phyloP scores from a whole-genome alignment of 768 basidiomycete species.

The Termitomyces sp. region DNA sequence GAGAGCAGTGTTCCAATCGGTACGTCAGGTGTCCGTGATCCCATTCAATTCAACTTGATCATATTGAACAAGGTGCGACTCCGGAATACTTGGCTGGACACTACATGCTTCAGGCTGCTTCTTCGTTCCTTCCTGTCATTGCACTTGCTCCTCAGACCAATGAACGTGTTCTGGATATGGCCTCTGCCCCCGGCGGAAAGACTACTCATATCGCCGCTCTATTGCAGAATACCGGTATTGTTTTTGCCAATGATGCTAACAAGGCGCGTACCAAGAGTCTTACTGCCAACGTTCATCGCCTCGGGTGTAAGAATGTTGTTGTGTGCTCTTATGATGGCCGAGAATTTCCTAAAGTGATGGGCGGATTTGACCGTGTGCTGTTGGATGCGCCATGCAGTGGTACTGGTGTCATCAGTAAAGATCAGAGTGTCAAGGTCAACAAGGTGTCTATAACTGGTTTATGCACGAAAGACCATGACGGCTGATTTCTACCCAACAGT shows the following conservation, averaged over 20 bases:
- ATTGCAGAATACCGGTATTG: slow-evolving; percentile 94
- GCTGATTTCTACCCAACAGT: slow-evolving; percentile 38
- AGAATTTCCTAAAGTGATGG: slow-evolving; percentile 98
- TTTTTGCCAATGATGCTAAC: slow-evolving; percentile 97
- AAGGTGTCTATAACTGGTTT: slow-evolving; percentile 53
- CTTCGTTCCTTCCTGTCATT: slow-evolving; percentile 98
- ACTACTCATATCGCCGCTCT: slow-evolving; percentile 97
- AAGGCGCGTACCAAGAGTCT: slow-evolving; percentile 94
- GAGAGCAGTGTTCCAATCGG: slow-evolving; percentile 95
- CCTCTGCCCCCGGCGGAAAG: slow-evolving; percentile 97
- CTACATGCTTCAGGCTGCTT: slow-evolving; percentile 99
- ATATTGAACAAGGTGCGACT: slow-evolving; percentile 62
- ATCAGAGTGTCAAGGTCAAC: slow-evolving; percentile 95
- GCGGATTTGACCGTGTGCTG: slow-evolving; percentile 96
- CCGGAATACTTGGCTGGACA: slow-evolving; percentile 99
- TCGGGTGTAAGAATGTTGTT: slow-evolving; percentile 98
- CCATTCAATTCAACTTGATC: not conserved
- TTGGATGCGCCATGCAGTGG: slow-evolving; percentile 97
- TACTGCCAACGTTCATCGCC: slow-evolving; percentile 92
- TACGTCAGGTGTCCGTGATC: slow-evolving; percentile 16
- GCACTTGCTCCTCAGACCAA: slow-evolving; percentile 89
- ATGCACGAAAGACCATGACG: not conserved
- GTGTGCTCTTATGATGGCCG: slow-evolving; percentile 96
- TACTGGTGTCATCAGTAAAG: slow-evolving; percentile 97
- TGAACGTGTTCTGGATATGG: slow-evolving; percentile 97